Percentiles rank a stretch among this genome's conserved stretches.
Evolutionary conservation across 306 rosid genomes (phyloP).

Genomic region (Quercus mongolica): DNA sequence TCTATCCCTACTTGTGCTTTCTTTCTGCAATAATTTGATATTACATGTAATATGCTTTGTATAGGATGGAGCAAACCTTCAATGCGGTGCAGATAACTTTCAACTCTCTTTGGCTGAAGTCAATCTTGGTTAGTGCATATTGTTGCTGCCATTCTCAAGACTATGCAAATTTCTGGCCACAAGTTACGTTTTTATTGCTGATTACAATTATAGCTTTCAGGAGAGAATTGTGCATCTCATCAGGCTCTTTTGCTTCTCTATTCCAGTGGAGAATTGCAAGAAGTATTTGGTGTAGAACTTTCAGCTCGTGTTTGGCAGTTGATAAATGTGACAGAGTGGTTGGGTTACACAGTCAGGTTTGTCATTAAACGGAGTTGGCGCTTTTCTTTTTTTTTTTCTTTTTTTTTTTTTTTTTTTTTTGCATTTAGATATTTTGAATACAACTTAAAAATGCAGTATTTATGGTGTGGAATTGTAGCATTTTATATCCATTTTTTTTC

Average conservation of each 20-base stretch:
- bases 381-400: no score
- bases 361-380: no score
- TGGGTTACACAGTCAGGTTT: constrained; percentile 90
- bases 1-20: not conserved
- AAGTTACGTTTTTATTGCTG: constrained; percentile 42
- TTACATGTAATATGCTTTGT: no score
- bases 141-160: constrained; percentile 83
- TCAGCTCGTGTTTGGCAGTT: constrained; percentile 93
- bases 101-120: constrained; percentile 79
- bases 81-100: constrained; percentile 35
- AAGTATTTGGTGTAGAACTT: constrained; percentile 90
- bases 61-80: no score
- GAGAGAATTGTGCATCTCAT: no score
- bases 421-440: no score
- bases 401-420: no score
- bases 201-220: no score
- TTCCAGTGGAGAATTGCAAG: constrained; percentile 79
- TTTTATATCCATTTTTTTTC: no score
- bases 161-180: constrained; percentile 77
- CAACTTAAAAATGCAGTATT: no score
- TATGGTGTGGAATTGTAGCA: no score
- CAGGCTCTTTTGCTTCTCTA: constrained; percentile 7
- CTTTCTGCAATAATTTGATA: no score
- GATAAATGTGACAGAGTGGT: constrained; percentile 74
- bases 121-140: constrained; percentile 97